A percentile compares a stretch with the other conserved stretches of the same genome.
These are phyloP conservation scores for Trichosanthes truncata DNA, from an alignment of 306 rosid species.

Conservation along the genomic window DNA sequence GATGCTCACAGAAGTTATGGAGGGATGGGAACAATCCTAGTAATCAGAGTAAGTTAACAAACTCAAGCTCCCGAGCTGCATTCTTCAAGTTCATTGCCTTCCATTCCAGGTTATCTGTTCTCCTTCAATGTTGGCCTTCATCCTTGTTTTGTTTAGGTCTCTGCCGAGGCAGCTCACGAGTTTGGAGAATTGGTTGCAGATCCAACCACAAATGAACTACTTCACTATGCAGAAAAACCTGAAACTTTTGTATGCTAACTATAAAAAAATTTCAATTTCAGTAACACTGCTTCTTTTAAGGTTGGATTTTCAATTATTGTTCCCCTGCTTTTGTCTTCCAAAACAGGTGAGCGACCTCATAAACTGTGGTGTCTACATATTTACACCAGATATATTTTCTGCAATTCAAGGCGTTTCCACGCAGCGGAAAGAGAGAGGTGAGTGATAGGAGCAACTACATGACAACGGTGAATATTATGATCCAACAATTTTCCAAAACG, in stretches of 20 bases:
- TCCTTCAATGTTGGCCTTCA: conserved; percentile 1
- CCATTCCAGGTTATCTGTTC: neutral
- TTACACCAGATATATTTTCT: conserved; percentile 72
- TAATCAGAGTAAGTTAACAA: conserved; percentile 54
- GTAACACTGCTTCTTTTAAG: neutral
- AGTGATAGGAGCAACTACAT: neutral
- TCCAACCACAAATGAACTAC: conserved; percentile 71
- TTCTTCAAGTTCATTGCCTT: neutral
- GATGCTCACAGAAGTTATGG: conserved; percentile 79
- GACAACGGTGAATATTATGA: neutral
- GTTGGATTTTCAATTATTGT: neutral
- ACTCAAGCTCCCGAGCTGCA: neutral
- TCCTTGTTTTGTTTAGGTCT: conserved; percentile 44
- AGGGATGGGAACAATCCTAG: conserved; percentile 92
- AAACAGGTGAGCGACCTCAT: conserved; percentile 84
- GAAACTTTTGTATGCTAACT: conserved; percentile 77
- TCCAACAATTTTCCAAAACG: neutral
- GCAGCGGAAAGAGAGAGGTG: conserved; percentile 72
- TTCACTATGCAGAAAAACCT: conserved; percentile 95
- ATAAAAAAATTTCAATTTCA: conserved; percentile 1
- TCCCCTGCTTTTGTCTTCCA: conserved; percentile 8
- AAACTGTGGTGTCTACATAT: conserved; percentile 88
- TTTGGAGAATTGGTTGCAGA: conserved; percentile 95
- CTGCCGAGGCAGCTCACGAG: conserved; percentile 70
- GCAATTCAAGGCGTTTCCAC: conserved; percentile 73